phyloP scores from a whole-genome alignment of 2,329 filamentous ascomycete genomes.

The Fragosphaeria purpurea region DNA sequence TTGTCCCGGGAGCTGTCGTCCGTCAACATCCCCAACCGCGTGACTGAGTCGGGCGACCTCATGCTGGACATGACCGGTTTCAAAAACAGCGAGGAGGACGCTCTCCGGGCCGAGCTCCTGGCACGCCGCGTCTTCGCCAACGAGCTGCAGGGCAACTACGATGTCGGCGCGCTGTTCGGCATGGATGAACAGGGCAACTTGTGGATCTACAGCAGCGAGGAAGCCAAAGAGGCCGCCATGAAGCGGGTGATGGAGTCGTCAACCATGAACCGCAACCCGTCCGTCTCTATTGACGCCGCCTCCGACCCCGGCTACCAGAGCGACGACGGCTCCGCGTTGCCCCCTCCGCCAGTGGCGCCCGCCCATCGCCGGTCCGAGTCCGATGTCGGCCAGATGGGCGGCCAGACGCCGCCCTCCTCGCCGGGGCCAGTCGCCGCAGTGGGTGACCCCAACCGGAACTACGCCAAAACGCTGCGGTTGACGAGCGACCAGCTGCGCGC shows the following conservation, averaged over 20 bases:
- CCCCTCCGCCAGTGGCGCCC: conserved; percentile 22
- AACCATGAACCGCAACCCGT: conserved; percentile 36
- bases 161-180: conserved; percentile 89
- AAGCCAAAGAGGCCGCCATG: conserved; percentile 82
- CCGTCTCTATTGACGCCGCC: conserved; percentile 63
- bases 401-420: conserved; percentile 60
- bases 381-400: conserved; percentile 42
- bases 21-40: conserved; percentile 83
- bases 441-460: conserved; percentile 73
- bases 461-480: conserved; percentile 89
- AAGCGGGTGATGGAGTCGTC: conserved; percentile 48
- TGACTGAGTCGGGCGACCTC: conserved; percentile 87
- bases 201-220: conserved; percentile 99
- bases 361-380: conserved; percentile 58
- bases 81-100: conserved; percentile 88
- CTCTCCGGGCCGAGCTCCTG: conserved; percentile 82
- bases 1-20: conserved; percentile 79
- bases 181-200: conserved; percentile 93
- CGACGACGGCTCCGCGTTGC: conserved; percentile 59
- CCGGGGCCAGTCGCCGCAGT: conserved; percentile 45
- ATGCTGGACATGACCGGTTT: conserved; percentile 98
- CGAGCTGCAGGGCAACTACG: conserved; percentile 88
- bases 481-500: conserved; percentile 93
- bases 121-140: conserved; percentile 87
- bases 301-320: conserved; percentile 95